A percentile compares a stretch with the other conserved stretches of the same genome.
Evolutionary conservation across 108 stramenopile species (phyloP).

Genomic region (Cyclotella distinguenda): DNA sequence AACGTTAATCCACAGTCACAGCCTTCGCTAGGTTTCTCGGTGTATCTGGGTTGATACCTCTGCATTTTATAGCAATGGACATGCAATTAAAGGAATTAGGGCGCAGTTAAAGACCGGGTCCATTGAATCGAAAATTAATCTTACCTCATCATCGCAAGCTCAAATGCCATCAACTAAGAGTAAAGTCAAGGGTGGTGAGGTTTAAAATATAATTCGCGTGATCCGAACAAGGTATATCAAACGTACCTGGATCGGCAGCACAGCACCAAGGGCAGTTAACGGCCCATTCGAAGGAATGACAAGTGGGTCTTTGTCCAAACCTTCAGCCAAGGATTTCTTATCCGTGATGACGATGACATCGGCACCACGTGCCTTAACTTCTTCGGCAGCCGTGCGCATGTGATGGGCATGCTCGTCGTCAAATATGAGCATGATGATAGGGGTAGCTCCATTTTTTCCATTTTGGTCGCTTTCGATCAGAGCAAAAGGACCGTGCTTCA

Average conservation of each 20-base stretch:
- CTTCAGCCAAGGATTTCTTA: conserved; percentile 85
- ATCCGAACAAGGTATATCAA: too few species aligned
- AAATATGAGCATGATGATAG: conserved; percentile 98
- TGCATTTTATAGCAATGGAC: neutral
- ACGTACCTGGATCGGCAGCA: conserved; percentile 84
- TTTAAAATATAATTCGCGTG: too few species aligned
- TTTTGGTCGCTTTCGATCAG: conserved; percentile 86
- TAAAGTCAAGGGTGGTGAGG: too few species aligned
- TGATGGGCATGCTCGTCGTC: conserved; percentile 96
- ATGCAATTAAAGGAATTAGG: neutral
- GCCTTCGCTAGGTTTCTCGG: conserved; percentile 99
- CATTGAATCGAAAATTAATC: conserved; percentile 8
- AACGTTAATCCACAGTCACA: conserved; percentile 99
- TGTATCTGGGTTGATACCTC: conserved; percentile 97
- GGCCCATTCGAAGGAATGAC: conserved; percentile 95
- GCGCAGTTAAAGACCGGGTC: neutral
- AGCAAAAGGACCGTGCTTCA: conserved; percentile 99
- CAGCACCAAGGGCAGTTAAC: conserved; percentile 94
- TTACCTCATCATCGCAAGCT: conserved; percentile 92
- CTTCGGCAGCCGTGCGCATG: conserved; percentile 93
- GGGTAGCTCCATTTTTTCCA: conserved; percentile 95
- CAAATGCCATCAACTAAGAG: conserved; percentile 87
- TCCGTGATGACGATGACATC: conserved; percentile 82
- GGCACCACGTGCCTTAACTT: conserved; percentile 97
- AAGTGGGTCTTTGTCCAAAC: conserved; percentile 87